Base-by-base conservation (phyloP, 495 filamentous ascomycete species). In the Trichoderma orchidacearum region DNA sequence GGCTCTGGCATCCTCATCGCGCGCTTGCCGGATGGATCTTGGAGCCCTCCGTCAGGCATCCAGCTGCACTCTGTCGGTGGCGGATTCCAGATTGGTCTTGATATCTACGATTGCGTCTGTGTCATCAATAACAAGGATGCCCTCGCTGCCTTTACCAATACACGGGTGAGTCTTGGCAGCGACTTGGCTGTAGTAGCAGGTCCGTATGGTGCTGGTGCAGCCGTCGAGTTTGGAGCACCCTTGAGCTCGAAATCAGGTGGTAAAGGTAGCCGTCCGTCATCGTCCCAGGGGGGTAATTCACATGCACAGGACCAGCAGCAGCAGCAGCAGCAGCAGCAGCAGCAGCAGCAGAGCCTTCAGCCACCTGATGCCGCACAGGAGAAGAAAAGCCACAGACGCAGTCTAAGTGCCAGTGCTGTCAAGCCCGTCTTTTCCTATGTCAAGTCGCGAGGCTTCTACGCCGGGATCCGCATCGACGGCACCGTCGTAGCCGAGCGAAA, bases 81-180 rank as follows among this genome's bases (percentile, higher is more conserved):
- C 7, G 87, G 87, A 0, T 86, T 93, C 64, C 75, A 91, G 54
- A 83, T 85, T 1, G 88, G 88, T 1, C 80, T 90, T 9, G 87
- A 91, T 62, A 87, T 91, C 57, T 90, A 90, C 70, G 88, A 93
- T 62, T 89, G 86, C 59, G 85, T 93, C 27, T 78, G 90, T 12
- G 84, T 93, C 3, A 85, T 91, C 60, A 90, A 90, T 68, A 85
- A 80, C 0, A 70, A 73, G 5, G 75, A 85, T 54, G 85, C 87
- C 0, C 66, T 91, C 21, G 78, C 84, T 21, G 84, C 85, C 0
- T 91, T 93, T 68, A 81, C 79, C 51, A 81, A 75, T 48, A 64
- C 87, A 17, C 81, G 86, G 5, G 80, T 84, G 58, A 88, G 85
- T 1, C 69, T 93, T 3, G 86, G 87, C 11, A 84, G 85, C 30